Evolutionary conservation across 306 rosid genomes (phyloP), one percentile per base, ranked within the genome.

Genomic region (Fragaria vesca): DNA sequence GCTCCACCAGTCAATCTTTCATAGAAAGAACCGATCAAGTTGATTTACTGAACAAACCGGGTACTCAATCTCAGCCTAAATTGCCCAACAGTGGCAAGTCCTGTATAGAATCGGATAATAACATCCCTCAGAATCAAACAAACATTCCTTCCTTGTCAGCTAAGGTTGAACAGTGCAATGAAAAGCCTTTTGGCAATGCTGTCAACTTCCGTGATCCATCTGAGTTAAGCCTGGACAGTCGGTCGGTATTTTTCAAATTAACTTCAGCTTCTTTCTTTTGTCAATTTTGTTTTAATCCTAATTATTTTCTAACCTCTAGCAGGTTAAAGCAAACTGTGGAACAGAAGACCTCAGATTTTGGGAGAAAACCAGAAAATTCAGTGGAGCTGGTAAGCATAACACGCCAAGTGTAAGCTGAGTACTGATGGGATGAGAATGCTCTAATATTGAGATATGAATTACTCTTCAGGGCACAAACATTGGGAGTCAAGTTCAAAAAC

Each of bases 221-320:
- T 48, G 89, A 82, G 57, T 60, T 77, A 28, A 69, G 75, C 74
- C 80, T 87, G 32, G 96, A 81, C 66, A 73, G 79, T 78, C 81
- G 90, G 97, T 93, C 62, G n/a, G 97, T 78, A 30, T 38, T 83
- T 83, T 66, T 65, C 46, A 0, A 71, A 6, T 76, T 21, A 63
- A 48, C 24, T 47, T 2, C 30, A 48, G 83, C 62, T 63, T 54
- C 32, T 26, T 36, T 38, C 3, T 38, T 36, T 67, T 6, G 16
- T 8, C 26, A 20, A 20, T 73, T 67, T 62, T 50, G 42, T 72
- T 70, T 26, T 26, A 11, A 46, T 17, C 28, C 16, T 47, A 6
- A 30, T 42, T 54, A 30, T 62, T 65, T 45, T 83, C n/a, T 46
- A 58, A 54, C 79, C 74, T 66, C 2, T 38, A 75, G 78, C 81